A percentile compares a stretch with the other conserved stretches of the same genome.
phyloP scores from a whole-genome alignment of 75 land plant genomes.

The Picea sitchensis region DNA sequence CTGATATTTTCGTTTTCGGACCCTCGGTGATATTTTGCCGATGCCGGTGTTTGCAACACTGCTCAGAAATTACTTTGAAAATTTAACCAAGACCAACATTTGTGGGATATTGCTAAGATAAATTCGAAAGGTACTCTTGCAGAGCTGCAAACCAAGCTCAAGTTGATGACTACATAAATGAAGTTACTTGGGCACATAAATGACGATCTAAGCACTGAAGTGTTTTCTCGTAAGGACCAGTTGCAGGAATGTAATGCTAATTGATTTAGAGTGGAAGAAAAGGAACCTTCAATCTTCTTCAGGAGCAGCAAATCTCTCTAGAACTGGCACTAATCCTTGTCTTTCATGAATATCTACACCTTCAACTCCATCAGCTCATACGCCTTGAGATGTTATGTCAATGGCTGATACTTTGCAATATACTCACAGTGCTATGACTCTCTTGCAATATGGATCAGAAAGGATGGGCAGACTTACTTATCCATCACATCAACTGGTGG shows the following conservation, averaged over 20 bases:
- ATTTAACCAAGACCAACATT: not conserved
- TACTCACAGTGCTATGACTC: conserved; percentile 73
- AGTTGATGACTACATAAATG: not conserved
- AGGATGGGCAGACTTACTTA: conserved; percentile 59
- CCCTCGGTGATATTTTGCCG: too few species aligned
- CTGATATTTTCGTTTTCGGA: too few species aligned
- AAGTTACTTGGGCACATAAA: not conserved
- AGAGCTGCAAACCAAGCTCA: not conserved
- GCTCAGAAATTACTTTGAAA: not conserved
- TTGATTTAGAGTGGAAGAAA: conserved; percentile 57
- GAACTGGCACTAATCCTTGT: conserved; percentile 86
- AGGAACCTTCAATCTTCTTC: too few species aligned
- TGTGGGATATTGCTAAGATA: not conserved
- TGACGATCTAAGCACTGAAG: not conserved
- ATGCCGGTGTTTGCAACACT: too few species aligned
- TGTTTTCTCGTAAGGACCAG: not conserved
- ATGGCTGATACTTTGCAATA: conserved; percentile 73
- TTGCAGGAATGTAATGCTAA: not conserved
- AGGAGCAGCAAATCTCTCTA: conserved; percentile 81
- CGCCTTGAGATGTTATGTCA: conserved; percentile 94
- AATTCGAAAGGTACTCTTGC: not conserved
- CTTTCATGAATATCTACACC: conserved; percentile 93
- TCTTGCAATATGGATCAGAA: conserved; percentile 80
- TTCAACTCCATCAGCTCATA: conserved; percentile 97
- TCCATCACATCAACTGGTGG: conserved; percentile 27